These are phyloP conservation scores for Russula lepida DNA, from an alignment of 768 basidiomycete genomes.

Conservation along the genomic window DNA sequence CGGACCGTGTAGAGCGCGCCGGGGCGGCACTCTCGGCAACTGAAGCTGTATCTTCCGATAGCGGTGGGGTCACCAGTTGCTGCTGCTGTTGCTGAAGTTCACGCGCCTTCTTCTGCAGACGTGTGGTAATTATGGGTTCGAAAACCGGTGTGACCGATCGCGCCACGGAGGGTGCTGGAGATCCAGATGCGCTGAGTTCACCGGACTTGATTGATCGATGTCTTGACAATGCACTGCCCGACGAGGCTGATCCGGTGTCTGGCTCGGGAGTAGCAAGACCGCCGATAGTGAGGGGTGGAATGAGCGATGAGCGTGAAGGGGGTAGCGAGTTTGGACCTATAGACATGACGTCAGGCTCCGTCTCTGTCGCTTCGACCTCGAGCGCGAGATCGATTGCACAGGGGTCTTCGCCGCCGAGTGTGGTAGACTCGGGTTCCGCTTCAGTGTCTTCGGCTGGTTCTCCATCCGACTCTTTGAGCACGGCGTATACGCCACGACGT, in stretches of 20 bases:
- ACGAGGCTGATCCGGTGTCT: neutral
- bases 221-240: constrained; percentile 9
- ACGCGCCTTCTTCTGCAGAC: constrained; percentile 41
- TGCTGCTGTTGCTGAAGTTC: constrained; percentile 29
- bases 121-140: constrained; percentile 53
- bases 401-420: neutral
- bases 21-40: constrained; percentile 25
- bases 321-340: constrained; percentile 1
- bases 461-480: constrained; percentile 55
- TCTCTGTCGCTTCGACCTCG: constrained; percentile 15
- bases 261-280: constrained; percentile 16
- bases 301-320: constrained; percentile 12
- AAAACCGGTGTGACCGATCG: constrained; percentile 28
- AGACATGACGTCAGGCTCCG: constrained; percentile 9
- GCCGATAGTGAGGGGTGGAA: constrained; percentile 1
- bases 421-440: constrained; percentile 25
- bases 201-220: constrained; percentile 10
- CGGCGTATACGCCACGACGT: constrained; percentile 73
- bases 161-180: constrained; percentile 22
- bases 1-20: constrained; percentile 23
- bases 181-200: constrained; percentile 19
- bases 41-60: constrained; percentile 38
- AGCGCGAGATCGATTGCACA: constrained; percentile 8
- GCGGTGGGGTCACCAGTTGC: constrained; percentile 41
- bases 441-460: constrained; percentile 47